phyloP scores from a whole-genome alignment of 2,329 filamentous ascomycete genomes.

The Myriosclerotinia scirpicola region DNA sequence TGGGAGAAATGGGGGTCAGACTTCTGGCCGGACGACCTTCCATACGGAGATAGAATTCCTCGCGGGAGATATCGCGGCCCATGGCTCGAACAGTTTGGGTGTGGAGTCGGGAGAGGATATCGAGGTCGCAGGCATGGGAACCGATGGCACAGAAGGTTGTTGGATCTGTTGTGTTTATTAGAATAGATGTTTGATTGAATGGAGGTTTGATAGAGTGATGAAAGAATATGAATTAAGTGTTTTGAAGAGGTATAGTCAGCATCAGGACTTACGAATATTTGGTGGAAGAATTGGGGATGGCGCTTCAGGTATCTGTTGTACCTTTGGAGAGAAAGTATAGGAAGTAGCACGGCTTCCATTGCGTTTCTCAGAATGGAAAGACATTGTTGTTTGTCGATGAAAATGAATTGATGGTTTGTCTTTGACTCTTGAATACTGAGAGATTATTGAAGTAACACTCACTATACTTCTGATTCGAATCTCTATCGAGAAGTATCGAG shows the following conservation, averaged over 20 bases:
- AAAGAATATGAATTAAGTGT: too few species aligned
- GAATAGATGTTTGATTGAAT: neutral
- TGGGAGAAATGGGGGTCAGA: neutral
- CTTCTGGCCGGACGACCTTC: conserved; percentile 16
- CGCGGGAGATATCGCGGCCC: conserved; percentile 17
- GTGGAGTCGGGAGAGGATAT: conserved; percentile 18
- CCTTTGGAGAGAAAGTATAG: conserved; percentile 15
- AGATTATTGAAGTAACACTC: neutral
- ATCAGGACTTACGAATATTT: conserved; percentile 5
- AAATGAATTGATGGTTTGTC: neutral
- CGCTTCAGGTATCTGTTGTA: conserved; percentile 7
- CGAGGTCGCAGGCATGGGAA: conserved; percentile 10
- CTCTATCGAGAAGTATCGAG: neutral
- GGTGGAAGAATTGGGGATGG: conserved; percentile 9
- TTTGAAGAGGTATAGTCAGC: neutral
- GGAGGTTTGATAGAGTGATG: too few species aligned
- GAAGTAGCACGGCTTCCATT: conserved; percentile 13
- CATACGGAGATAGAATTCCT: conserved; percentile 22
- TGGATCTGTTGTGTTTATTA: neutral
- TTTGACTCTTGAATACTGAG: neutral
- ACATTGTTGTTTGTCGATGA: neutral
- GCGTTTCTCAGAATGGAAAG: conserved; percentile 7
- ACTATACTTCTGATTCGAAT: neutral
- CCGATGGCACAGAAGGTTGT: conserved; percentile 23
- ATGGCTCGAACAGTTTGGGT: conserved; percentile 2